These are phyloP conservation scores for Ophiosphaerella korrae DNA, from an alignment of 2,329 filamentous ascomycete genomes.

Conservation along the genomic window DNA sequence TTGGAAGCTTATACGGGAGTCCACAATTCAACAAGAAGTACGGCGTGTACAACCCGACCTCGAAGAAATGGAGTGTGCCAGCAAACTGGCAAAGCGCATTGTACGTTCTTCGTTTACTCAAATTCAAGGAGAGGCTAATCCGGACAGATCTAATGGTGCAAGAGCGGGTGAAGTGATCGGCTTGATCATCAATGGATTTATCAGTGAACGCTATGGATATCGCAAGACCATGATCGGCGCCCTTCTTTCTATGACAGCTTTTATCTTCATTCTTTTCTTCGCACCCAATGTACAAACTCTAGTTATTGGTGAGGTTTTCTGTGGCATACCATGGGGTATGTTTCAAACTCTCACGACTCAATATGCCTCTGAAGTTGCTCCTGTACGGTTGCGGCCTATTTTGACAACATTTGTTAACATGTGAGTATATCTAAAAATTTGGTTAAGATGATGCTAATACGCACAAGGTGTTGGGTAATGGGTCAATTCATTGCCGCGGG, in stretches of 20 bases:
- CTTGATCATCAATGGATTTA: constrained; percentile 51
- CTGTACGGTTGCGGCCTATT: constrained; percentile 65
- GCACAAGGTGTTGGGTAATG: constrained; percentile 66
- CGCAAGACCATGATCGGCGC: constrained; percentile 51
- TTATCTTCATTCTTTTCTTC: constrained; percentile 54
- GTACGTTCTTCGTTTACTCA: constrained; percentile 20
- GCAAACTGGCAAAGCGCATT: constrained; percentile 53
- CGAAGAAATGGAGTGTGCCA: constrained; percentile 46
- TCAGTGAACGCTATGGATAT: constrained; percentile 52
- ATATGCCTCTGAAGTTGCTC: constrained; percentile 65
- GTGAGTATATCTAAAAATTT: constrained; percentile 10
- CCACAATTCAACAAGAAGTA: constrained; percentile 52
- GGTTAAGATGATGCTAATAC: background rate
- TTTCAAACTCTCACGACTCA: constrained; percentile 54
- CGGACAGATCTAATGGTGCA: constrained; percentile 50
- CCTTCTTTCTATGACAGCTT: constrained; percentile 46
- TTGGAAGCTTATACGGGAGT: constrained; percentile 73
- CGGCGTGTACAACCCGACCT: constrained; percentile 43
- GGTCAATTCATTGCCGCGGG: constrained; percentile 73
- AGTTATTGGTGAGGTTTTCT: constrained; percentile 52
- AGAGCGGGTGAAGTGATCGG: constrained; percentile 51
- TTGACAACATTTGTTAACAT: constrained; percentile 70
- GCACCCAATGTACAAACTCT: constrained; percentile 49
- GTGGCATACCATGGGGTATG: constrained; percentile 53
- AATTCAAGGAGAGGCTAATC: constrained; percentile 37